These are phyloP conservation scores for Capillidium rhysosporum DNA, from an alignment of 371 early-diverging fungal genomes.

Conservation along the genomic window DNA sequence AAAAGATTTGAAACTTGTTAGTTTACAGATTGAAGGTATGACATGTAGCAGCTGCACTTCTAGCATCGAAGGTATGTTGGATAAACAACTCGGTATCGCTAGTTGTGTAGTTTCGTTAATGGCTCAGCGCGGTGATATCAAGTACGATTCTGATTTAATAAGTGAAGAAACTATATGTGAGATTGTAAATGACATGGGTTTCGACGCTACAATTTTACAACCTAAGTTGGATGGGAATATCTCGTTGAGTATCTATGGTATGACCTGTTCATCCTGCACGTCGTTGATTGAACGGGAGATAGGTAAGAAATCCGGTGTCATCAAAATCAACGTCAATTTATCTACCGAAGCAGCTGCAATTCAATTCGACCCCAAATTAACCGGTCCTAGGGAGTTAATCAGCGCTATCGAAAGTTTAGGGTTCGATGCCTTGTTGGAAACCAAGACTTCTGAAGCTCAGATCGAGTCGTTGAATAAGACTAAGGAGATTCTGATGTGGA, in stretches of 20 bases:
- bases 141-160: conserved; percentile 14
- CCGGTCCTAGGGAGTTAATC: conserved; percentile 64
- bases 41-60: conserved; percentile 73
- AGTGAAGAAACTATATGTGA: conserved; percentile 26
- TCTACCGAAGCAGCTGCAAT: conserved; percentile 48
- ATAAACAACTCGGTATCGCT: conserved; percentile 19
- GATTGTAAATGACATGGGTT: conserved; percentile 58
- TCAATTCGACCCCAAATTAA: conserved; percentile 29
- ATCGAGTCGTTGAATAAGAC: conserved; percentile 76
- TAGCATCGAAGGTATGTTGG: conserved; percentile 42
- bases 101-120: conserved; percentile 42
- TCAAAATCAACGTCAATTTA: conserved; percentile 44
- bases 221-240: conserved; percentile 16
- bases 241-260: conserved; percentile 67
- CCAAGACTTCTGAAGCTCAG: conserved; percentile 43
- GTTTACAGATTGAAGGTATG: conserved; percentile 46
- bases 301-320: conserved; percentile 31
- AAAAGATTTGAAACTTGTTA: conserved; percentile 19
- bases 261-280: conserved; percentile 74
- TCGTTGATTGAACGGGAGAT: conserved; percentile 51
- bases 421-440: conserved; percentile 60
- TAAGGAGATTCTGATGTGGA: conserved; percentile 71
- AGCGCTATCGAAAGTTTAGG: conserved; percentile 61
- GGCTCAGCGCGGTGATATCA: conserved; percentile 62
- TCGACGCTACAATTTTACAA: conserved; percentile 35